Evolutionary conservation across 768 basidiomycete genomes (phyloP), one percentile per base, ranked within the genome.

Genomic region (Imleria badia): DNA sequence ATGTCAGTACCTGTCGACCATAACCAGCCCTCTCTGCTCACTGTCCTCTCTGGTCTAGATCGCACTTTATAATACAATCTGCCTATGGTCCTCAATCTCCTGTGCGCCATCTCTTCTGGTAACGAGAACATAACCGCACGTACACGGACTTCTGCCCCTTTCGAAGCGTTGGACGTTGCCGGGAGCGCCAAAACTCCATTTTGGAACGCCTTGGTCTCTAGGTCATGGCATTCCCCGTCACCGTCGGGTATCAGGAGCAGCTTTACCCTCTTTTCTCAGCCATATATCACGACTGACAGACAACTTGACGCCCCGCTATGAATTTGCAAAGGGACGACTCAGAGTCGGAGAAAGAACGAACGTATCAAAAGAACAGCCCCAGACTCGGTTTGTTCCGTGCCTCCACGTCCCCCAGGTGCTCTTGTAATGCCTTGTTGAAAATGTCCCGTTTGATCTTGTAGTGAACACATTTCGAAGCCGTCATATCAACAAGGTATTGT

Each of bases 331-430:
- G 41, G 42, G 19, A 41, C 15, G 20, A 40, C 22, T 29, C 36
- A 54, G 26, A 12, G 19, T 54, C 40, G 23, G 48, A 31, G 35
- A 19, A 20, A 40, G 44, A 46, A 40, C 11, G 42, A 65, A 75
- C 81, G 33, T 44, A 81, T 85, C 89, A 94, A 70, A 89, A 83
- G 76, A 94, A 93, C 86, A 92, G 86, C 52, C n/a, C 87, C 86
- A n/a, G 86, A 81, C 59, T 84, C 83, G 88, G 88, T 0, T 74
- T 70, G 47, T 65, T 72, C 83, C 85, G 84, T 66, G 85, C 81
- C 3, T 84, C 91, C 33, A 94, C 73, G 2, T 86, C 89, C 46
- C 75, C 71, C 26, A 94, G 79, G 64, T 94, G 80, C 61, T 80
- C 81, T 64, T 79, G 75, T 75, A 91, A 83, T 35, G 84, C 83